phyloP scores from a whole-genome alignment of 2,329 filamentous ascomycete genomes.

The Cladosporium sp. region DNA sequence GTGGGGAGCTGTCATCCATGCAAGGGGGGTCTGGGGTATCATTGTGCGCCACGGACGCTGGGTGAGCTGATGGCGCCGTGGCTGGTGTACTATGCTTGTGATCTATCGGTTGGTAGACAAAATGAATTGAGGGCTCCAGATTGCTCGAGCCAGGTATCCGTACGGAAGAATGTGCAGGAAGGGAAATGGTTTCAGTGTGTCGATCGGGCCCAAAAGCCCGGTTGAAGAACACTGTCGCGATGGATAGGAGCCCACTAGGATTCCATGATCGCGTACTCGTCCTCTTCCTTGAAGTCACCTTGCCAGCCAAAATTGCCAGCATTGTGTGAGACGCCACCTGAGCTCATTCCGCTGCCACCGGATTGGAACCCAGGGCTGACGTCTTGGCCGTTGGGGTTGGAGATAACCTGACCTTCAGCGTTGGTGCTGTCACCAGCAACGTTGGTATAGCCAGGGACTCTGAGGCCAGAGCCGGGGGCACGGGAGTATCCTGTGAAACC shows the following conservation, averaged over 20 bases:
- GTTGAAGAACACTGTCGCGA: not conserved
- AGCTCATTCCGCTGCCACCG: constrained; percentile 60
- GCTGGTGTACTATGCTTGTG: constrained; percentile 13
- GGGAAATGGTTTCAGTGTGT: constrained; percentile 4
- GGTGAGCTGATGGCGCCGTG: constrained; percentile 10
- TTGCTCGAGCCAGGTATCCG: constrained; percentile 10
- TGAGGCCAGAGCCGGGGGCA: constrained; percentile 73
- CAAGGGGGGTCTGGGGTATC: constrained; percentile 14
- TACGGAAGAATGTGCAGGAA: constrained; percentile 1
- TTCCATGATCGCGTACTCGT: constrained; percentile 88
- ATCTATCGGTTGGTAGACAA: constrained; percentile 12
- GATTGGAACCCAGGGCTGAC: constrained; percentile 53
- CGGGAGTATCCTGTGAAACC: constrained; percentile 71
- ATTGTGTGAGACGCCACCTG: constrained; percentile 44
- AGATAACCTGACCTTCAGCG: constrained; percentile 48
- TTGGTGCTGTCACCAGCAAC: constrained; percentile 73
- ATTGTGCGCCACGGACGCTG: constrained; percentile 11
- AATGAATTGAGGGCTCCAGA: constrained; percentile 8
- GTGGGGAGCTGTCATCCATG: constrained; percentile 12
- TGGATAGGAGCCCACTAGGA: constrained; percentile 6
- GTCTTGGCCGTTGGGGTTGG: constrained; percentile 23
- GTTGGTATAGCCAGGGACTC: constrained; percentile 91
- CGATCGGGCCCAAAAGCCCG: constrained; percentile 1
- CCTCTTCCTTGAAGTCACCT: constrained; percentile 83
- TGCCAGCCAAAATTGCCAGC: constrained; percentile 31